Percentiles rank a stretch among this genome's conserved stretches.
Evolutionary conservation across 495 filamentous ascomycete genomes (phyloP).

Genomic region (Aspergillus nidulans): DNA sequence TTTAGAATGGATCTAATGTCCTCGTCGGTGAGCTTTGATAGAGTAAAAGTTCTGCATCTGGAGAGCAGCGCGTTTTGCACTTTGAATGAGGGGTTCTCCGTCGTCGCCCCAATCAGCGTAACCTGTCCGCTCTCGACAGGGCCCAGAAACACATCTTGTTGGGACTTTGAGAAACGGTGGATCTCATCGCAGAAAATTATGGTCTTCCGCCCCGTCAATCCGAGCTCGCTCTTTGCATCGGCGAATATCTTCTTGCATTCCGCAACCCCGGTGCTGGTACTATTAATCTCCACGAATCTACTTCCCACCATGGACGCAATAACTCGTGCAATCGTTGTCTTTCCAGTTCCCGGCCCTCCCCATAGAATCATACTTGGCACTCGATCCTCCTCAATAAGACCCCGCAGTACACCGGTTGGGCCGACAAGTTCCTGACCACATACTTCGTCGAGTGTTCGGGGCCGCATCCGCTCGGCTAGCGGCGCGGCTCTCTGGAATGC

Average conservation of each 20-base stretch:
- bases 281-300: conserved; percentile 94
- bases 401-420: conserved; percentile 72
- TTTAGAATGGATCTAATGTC: conserved; percentile 68
- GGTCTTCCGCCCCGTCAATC: conserved; percentile 80
- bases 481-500: conserved; percentile 68
- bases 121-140: conserved; percentile 89
- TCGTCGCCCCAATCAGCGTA: conserved; percentile 91
- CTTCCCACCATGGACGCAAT: conserved; percentile 76
- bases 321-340: conserved; percentile 94
- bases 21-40: conserved; percentile 65
- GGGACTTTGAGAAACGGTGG: conserved; percentile 85
- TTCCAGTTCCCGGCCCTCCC: conserved; percentile 88
- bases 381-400: conserved; percentile 81
- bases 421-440: conserved; percentile 91
- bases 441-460: conserved; percentile 75
- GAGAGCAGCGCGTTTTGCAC: conserved; percentile 84
- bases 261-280: conserved; percentile 82
- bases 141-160: conserved; percentile 93
- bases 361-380: conserved; percentile 95
- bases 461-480: conserved; percentile 91
- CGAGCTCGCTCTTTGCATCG: conserved; percentile 78
- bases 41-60: conserved; percentile 83
- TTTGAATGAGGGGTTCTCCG: conserved; percentile 96
- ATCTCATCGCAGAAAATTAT: conserved; percentile 99
- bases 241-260: conserved; percentile 92